These are phyloP conservation scores for Lentinula boryana DNA, from an alignment of 768 basidiomycete species.

Conservation along the genomic window DNA sequence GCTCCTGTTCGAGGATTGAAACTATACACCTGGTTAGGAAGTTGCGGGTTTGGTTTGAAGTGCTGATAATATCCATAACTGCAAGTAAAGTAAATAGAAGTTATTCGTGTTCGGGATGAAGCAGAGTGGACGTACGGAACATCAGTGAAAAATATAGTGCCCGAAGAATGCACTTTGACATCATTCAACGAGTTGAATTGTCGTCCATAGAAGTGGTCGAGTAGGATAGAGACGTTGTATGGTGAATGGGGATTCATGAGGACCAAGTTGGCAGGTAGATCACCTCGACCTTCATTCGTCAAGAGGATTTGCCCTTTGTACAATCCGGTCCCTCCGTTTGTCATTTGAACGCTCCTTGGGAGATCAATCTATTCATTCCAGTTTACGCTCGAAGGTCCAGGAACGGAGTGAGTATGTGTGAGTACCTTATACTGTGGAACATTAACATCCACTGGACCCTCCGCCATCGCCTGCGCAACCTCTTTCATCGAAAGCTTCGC, in stretches of 20 bases:
- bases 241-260: constrained; percentile 29
- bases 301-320: constrained; percentile 41
- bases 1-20: constrained; percentile 34
- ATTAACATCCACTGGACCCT: constrained; percentile 8
- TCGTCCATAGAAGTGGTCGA: constrained; percentile 38
- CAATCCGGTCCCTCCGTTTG: constrained; percentile 38
- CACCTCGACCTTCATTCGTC: constrained; percentile 41
- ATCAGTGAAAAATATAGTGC: constrained; percentile 16
- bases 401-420: not conserved
- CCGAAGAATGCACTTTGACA: constrained; percentile 29
- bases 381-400: not conserved
- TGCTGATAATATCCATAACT: constrained; percentile 29
- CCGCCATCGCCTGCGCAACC: constrained; percentile 27
- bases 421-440: constrained; percentile 9
- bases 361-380: constrained; percentile 16
- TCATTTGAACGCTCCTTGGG: constrained; percentile 28
- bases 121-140: constrained; percentile 23
- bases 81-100: constrained; percentile 19
- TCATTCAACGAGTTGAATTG: constrained; percentile 44
- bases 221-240: constrained; percentile 31
- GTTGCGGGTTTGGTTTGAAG: constrained; percentile 30
- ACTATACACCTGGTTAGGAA: constrained; percentile 41
- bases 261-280: constrained; percentile 28
- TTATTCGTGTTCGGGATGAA: not conserved
- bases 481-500: constrained; percentile 36